phyloP scores from a whole-genome alignment of 2,329 filamentous ascomycete species.

The Colletotrichum magnum region DNA sequence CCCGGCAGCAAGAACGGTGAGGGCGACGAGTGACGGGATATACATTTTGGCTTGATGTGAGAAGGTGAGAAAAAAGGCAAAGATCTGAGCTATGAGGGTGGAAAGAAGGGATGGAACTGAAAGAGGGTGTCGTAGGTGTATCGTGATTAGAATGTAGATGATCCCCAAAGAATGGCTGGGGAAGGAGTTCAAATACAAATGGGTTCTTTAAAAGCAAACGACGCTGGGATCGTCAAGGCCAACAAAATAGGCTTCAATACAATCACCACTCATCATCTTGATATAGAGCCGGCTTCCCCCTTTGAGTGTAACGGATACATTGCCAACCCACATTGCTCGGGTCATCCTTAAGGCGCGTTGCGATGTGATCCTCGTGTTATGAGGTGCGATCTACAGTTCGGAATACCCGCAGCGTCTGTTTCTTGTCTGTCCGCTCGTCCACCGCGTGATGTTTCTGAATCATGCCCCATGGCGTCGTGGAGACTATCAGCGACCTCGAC shows the following conservation, averaged over 20 bases:
- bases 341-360: not conserved
- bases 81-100: not conserved
- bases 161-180: not conserved
- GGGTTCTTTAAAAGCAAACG: not conserved
- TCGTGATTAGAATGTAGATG: not conserved
- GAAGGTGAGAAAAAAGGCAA: not conserved
- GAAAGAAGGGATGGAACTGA: not conserved
- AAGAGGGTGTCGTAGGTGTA: not conserved
- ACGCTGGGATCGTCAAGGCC: not conserved
- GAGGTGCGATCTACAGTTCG: not conserved
- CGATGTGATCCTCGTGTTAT: not conserved
- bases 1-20: conserved; percentile 1
- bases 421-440: not conserved
- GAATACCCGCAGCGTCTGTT: not conserved
- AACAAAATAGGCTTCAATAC: not conserved
- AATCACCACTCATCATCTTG: not conserved
- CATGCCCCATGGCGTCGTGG: not conserved
- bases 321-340: not conserved
- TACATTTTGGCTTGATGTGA: not conserved
- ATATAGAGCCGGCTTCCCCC: not conserved
- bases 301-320: not conserved
- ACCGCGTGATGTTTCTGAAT: not conserved
- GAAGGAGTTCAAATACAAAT: not conserved
- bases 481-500: not conserved
- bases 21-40: not conserved